Conservation (phyloP, 2,329 filamentous ascomycete species). For the Fusarium sp. region DNA sequence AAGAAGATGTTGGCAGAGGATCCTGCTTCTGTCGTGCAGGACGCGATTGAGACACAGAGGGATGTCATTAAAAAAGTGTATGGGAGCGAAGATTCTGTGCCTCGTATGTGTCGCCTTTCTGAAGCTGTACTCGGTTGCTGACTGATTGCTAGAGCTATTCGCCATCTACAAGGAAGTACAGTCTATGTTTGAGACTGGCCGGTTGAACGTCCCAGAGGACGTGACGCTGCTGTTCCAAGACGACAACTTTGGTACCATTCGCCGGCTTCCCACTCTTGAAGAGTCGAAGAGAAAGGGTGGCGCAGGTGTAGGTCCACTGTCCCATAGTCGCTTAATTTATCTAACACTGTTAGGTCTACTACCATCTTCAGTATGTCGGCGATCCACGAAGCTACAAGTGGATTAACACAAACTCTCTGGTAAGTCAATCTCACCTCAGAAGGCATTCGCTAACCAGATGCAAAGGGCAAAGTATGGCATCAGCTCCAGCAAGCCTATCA, state of each 20-base stretch:
- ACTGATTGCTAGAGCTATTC: slow-evolving; percentile 62
- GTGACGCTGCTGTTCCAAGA: slow-evolving; percentile 72
- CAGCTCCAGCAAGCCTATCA: slow-evolving; percentile 68
- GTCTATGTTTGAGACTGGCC: slow-evolving; percentile 69
- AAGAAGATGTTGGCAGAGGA: slow-evolving; percentile 20
- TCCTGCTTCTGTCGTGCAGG: slow-evolving; percentile 22
- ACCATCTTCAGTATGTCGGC: slow-evolving; percentile 72
- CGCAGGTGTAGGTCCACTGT: slow-evolving; percentile 60
- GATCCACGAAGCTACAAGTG: slow-evolving; percentile 69
- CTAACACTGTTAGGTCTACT: slow-evolving; percentile 54
- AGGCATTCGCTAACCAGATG: rapidly evolving
- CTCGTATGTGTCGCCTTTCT: slow-evolving; percentile 49
- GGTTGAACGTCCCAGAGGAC: slow-evolving; percentile 67
- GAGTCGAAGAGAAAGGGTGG: slow-evolving; percentile 66
- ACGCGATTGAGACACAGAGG: slow-evolving; percentile 58
- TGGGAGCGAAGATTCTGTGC: slow-evolving; percentile 56
- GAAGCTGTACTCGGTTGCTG: rapidly evolving
- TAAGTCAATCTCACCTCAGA: slow-evolving; percentile 31
- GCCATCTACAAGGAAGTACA: slow-evolving; percentile 75
- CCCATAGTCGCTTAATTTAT: rapidly evolving
- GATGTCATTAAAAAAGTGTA: slow-evolving; percentile 65
- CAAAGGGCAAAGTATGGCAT: slow-evolving; percentile 55
- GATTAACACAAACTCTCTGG: slow-evolving; percentile 71
- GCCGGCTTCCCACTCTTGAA: slow-evolving; percentile 64
- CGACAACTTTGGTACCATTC: slow-evolving; percentile 71